phyloP scores from a whole-genome alignment of 1,284 basidiomycete species.

The Leccinum variabile region DNA sequence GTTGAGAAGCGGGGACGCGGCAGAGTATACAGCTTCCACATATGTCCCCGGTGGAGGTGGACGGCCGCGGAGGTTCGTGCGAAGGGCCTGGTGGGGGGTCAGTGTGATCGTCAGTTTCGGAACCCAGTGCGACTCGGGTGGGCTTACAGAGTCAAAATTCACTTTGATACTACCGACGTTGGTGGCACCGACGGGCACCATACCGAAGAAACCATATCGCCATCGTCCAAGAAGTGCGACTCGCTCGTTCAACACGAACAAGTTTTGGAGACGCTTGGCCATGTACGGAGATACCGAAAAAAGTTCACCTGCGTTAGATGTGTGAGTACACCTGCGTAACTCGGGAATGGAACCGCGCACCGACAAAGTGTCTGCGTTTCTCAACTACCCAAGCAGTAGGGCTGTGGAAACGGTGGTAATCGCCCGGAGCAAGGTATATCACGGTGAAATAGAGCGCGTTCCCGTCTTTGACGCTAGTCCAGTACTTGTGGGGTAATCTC shows the following conservation, averaged over 20 bases:
- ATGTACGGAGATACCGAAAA: constrained; percentile 98
- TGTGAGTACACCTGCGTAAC: background rate
- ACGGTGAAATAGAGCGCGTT: constrained; percentile 91
- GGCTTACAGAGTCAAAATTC: constrained; percentile 86
- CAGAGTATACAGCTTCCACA: constrained; percentile 87
- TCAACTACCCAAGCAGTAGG: constrained; percentile 98
- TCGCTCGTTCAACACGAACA: constrained; percentile 97
- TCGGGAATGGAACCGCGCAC: constrained; percentile 39
- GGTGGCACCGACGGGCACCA: constrained; percentile 97
- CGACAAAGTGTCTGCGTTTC: constrained; percentile 91
- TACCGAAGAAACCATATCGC: constrained; percentile 94
- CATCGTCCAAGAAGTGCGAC: constrained; percentile 96
- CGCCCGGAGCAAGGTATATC: constrained; percentile 97
- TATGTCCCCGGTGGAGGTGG: constrained; percentile 85
- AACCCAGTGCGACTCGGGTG: background rate
- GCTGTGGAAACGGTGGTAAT: constrained; percentile 98
- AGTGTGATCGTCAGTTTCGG: constrained; percentile 4
- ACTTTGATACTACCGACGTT: constrained; percentile 97
- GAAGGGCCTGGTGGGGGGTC: constrained; percentile 52
- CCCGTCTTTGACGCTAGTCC: constrained; percentile 57
- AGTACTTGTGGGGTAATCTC: constrained; percentile 50
- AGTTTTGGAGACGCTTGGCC: constrained; percentile 86
- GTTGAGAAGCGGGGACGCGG: constrained; percentile 76
- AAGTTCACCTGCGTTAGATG: constrained; percentile 65
- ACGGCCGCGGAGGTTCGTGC: constrained; percentile 80